Conservation (phyloP, 345 rosid species). For the Citrus medica region DNA sequence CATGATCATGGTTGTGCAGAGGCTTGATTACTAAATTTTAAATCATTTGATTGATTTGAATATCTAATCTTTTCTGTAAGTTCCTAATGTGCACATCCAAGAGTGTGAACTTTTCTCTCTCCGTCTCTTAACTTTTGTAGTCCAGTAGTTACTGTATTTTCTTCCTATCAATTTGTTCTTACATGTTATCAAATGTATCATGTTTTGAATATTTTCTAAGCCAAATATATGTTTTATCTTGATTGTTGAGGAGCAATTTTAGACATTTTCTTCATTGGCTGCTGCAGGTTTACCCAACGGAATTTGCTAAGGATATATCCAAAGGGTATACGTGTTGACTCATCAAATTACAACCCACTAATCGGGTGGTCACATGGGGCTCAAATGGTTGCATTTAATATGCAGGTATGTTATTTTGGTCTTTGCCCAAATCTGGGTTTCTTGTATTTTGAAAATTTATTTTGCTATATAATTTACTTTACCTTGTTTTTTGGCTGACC, state of each 20-base stretch:
- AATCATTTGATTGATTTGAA: background rate
- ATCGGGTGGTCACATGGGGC: conserved; percentile 96
- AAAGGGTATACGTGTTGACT: conserved; percentile 77
- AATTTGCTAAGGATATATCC: conserved; percentile 87
- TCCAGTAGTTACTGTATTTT: background rate
- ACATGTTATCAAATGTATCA: background rate
- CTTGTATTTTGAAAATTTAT: background rate
- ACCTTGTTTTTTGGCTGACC: background rate
- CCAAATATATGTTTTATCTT: background rate
- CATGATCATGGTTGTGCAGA: background rate
- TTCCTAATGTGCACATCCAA: background rate
- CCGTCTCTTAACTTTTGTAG: background rate
- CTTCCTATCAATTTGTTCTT: background rate
- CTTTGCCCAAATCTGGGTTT: background rate
- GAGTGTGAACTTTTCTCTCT: background rate
- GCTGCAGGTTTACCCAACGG: conserved; percentile 73
- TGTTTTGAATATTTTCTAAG: background rate
- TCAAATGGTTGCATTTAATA: conserved; percentile 98
- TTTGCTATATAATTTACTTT: background rate
- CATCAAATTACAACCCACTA: conserved; percentile 88
- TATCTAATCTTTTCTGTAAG: background rate
- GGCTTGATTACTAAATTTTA: background rate
- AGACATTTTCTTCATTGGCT: conserved; percentile 17
- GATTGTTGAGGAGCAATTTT: conserved; percentile 1
- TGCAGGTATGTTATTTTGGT: conserved; percentile 58